A percentile compares a stretch with the other conserved stretches of the same genome.
Evolutionary conservation across 768 basidiomycete genomes (phyloP).

Genomic region (Strobilomyces dryophilus): DNA sequence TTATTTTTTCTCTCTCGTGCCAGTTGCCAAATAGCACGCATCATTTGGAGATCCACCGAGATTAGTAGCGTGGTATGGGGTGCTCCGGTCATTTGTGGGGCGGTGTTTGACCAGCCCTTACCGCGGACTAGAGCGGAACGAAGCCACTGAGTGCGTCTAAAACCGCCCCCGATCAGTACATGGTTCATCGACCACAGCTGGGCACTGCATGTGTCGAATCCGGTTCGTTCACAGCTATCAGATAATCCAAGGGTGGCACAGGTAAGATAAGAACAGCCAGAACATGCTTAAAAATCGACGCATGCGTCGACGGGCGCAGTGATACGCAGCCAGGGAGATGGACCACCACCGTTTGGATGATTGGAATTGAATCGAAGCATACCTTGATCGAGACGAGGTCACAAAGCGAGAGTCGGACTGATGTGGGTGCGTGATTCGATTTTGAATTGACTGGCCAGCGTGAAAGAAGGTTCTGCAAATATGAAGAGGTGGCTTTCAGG

Average conservation of each 20-base stretch:
- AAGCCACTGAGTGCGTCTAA: slow-evolving; percentile 13
- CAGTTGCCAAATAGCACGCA: slow-evolving; percentile 16
- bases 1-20: slow-evolving; percentile 1
- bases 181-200: slow-evolving; percentile 26
- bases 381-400: slow-evolving; percentile 13
- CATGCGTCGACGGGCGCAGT: slow-evolving; percentile 13
- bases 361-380: slow-evolving; percentile 12
- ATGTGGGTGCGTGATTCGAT: slow-evolving; percentile 17
- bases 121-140: slow-evolving; percentile 16
- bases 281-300: slow-evolving; percentile 1
- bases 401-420: slow-evolving; percentile 17
- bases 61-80: slow-evolving; percentile 7
- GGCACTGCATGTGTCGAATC: slow-evolving; percentile 15
- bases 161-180: slow-evolving; percentile 26
- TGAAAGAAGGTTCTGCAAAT: slow-evolving; percentile 4
- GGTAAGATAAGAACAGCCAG: slow-evolving; percentile 6
- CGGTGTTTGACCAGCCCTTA: slow-evolving; percentile 22
- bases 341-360: not conserved
- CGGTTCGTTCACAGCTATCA: slow-evolving; percentile 9
- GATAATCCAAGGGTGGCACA: slow-evolving; percentile 15
- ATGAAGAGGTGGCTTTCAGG: not conserved
- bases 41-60: slow-evolving; percentile 7
- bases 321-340: slow-evolving; percentile 18
- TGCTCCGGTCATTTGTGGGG: slow-evolving; percentile 11
- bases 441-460: slow-evolving; percentile 1